Percentiles rank a stretch among this genome's conserved stretches.
These are phyloP conservation scores for Raddia distichophylla DNA, from an alignment of 176 grass and related monocot genomes.

Conservation along the genomic window DNA sequence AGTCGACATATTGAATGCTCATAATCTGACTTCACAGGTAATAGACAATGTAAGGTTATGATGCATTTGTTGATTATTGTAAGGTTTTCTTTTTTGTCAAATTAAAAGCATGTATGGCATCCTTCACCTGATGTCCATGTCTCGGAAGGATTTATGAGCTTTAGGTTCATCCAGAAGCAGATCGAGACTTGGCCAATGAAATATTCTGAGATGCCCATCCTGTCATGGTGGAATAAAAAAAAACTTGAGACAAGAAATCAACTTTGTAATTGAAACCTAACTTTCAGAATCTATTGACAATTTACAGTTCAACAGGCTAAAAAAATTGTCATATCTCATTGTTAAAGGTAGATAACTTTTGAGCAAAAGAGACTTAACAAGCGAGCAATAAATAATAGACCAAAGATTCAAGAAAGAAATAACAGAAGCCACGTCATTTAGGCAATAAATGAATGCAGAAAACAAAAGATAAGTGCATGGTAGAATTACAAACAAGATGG, in stretches of 20 bases:
- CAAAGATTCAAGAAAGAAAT: background rate
- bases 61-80: background rate
- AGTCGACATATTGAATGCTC: background rate
- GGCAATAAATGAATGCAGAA: background rate
- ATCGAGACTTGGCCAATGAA: constrained; percentile 72
- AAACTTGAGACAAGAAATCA: constrained; percentile 16
- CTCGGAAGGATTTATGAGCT: constrained; percentile 90
- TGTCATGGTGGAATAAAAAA: constrained; percentile 25
- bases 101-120: background rate
- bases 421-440: background rate
- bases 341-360: background rate
- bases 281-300: background rate
- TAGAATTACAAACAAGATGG: background rate
- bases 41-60: background rate
- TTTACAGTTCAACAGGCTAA: background rate
- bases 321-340: background rate
- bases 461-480: background rate
- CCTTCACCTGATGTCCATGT: constrained; percentile 95
- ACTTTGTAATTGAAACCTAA: background rate
- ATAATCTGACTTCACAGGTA: background rate
- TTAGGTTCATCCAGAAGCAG: constrained; percentile 86
- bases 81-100: background rate
- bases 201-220: constrained; percentile 88
- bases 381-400: background rate
- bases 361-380: background rate